Evolutionary conservation across 768 basidiomycete genomes (phyloP).

Genomic region (Boletus tomentosulus): DNA sequence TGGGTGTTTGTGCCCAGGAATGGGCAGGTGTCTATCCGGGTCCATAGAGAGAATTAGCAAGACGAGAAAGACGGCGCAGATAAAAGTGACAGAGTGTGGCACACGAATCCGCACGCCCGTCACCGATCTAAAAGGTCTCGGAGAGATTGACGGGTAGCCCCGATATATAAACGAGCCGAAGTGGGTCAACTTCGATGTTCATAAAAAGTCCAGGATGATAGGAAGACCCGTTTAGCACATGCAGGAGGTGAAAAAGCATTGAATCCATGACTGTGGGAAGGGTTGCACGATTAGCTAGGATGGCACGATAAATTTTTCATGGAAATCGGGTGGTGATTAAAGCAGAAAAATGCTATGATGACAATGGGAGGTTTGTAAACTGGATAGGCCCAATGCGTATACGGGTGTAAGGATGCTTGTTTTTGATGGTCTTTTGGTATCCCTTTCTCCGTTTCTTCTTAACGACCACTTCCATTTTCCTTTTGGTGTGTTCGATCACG

Average conservation of each 20-base stretch:
- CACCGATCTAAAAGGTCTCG: conserved; percentile 20
- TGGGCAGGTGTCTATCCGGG: conserved; percentile 33
- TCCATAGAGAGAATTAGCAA: conserved; percentile 33
- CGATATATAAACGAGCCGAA: conserved; percentile 26
- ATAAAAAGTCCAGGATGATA: conserved; percentile 26
- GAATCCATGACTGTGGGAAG: too few relatives aligned
- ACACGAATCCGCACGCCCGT: conserved; percentile 20
- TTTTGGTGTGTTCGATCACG: conserved; percentile 97
- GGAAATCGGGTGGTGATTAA: not conserved
- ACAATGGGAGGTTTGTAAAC: conserved; percentile 34
- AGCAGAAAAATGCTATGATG: conserved; percentile 19
- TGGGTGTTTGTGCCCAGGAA: conserved; percentile 30
- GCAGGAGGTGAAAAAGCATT: conserved; percentile 14
- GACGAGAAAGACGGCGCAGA: conserved; percentile 7
- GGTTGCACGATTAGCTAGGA: not conserved
- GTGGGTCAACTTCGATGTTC: conserved; percentile 24
- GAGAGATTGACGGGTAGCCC: conserved; percentile 20
- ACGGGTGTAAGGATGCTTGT: conserved; percentile 95
- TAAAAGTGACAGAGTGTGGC: conserved; percentile 18
- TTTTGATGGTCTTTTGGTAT: conserved; percentile 88
- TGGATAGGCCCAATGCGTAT: conserved; percentile 84
- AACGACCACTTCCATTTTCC: conserved; percentile 84
- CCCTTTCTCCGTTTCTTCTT: conserved; percentile 99
- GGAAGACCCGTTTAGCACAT: conserved; percentile 23
- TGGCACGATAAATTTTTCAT: not conserved